Base-by-base conservation (phyloP, 768 basidiomycete genomes). In the Steccherinum ochraceum region DNA sequence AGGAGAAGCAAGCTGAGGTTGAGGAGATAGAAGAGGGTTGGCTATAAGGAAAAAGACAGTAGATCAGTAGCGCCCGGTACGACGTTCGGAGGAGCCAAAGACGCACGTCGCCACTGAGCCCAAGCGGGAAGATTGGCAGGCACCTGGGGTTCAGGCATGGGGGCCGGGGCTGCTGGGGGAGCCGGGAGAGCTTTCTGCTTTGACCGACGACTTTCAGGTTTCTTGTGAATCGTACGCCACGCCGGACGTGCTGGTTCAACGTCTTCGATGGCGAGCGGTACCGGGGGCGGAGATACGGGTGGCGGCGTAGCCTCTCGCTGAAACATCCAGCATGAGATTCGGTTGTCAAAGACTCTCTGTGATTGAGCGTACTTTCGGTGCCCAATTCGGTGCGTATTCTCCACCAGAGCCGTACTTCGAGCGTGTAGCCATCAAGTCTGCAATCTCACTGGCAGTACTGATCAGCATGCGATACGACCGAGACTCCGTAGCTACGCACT, bases 351-450 rank as follows among this genome's bases (percentile, higher is more conserved):
- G n/a, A n/a, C n/a, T n/a, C n/a, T n/a, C n/a, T n/a, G n/a, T n/a
- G n/a, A n/a, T n/a, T n/a, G n/a, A n/a, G n/a, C 71, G 57, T 57
- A 83, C 85, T 58, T 75, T 73, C 19, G 82, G 83, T 44, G 70
- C 69, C 89, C 89, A 92, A 49, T 84, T 81, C 16, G 85, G 81
- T 20, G 80, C 72, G 61, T 83, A 91, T 57, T 89, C 86, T 20
- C 88, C 89, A 30, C 84, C 87, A n/a, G n/a, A n/a, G 18, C 87
- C 84, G 63, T 89, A 84, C 65, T 92, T 91, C 18, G 88, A 81
- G 64, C 89, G 88, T 46, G 89, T 73, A 46, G 80, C 77, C 86
- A 92, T 86, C 52, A 92, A 72, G 64, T 88, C 86, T 21, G 89
- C 83, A 56, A 93, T 89, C 66, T 93, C 89, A 56, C 89, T 91